Base-by-base conservation (phyloP, 2,329 filamentous ascomycete genomes). In the Aureobasidium zeae region DNA sequence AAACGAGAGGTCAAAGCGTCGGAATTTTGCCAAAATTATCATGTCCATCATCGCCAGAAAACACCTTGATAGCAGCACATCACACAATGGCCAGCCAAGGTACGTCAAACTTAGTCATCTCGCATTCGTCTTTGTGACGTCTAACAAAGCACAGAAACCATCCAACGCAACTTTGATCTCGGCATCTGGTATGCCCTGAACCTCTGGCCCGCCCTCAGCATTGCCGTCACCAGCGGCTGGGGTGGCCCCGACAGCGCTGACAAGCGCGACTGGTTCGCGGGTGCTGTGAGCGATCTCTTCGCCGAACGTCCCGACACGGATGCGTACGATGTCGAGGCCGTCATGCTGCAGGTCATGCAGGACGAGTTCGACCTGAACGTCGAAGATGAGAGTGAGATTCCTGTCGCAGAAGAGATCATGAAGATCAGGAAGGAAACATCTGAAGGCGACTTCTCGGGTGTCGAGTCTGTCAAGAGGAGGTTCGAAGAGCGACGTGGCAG, bases 241-340 rank as follows among this genome's bases (percentile, higher is more conserved):
- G 91, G 89, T 55, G 91, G 89, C 2, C 78, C 85, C 29, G 79
- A 86, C 57, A 82, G 79, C 16, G 63, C 72, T 48, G 86, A 93
- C 64, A 96, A 96, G 70, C 83, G 89, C 57, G 89, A 94, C 72
- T 96, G 88, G 89, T 85, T 98, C 57, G 89, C 85, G 39, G 88
- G 87, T 51, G 84, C 83, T 31, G 73, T 96, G 42, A 82, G 81
- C 47, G 86, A 94, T 19, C 77, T 94, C 50, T 82, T 95, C 54
- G 69, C 57, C 13, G 63, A 69, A 9, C 65, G 70, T 3, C 70
- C 77, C 2, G 69, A 77, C 44, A 79, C 84, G 9, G 83, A 94
- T 53, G 68, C 74, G 13, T 78, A 82, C 51, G 86, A 95, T 54
- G 69, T 95, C 31, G 89, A 96, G 68, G 74, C 81, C 29, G 79